phyloP scores from a whole-genome alignment of 1,139 yeast genomes.

The Starmera stellimalicola region DNA sequence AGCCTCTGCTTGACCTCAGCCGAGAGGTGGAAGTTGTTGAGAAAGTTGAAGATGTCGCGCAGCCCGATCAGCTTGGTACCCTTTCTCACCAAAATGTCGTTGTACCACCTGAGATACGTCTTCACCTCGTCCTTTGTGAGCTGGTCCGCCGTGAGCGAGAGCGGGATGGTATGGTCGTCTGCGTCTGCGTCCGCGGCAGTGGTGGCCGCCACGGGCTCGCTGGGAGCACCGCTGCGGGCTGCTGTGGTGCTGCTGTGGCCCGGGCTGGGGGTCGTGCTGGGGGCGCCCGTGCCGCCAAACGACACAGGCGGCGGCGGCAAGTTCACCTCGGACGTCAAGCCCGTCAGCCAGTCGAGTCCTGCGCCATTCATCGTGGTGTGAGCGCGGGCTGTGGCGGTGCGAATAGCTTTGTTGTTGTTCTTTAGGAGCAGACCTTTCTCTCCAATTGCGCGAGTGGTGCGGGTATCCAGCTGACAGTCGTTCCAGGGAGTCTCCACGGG shows the following conservation, averaged over 20 bases:
- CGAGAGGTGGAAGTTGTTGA: slow-evolving; percentile 50
- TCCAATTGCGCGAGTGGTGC: too few species aligned
- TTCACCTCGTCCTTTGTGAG: slow-evolving; percentile 55
- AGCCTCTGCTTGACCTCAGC: slow-evolving; percentile 34
- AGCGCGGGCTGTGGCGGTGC: not conserved
- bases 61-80: slow-evolving; percentile 47
- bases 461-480: too few species aligned
- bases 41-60: slow-evolving; percentile 53
- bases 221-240: too few species aligned
- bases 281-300: slow-evolving; percentile 22
- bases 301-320: slow-evolving; percentile 30
- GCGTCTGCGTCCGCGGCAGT: not conserved
- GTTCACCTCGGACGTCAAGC: slow-evolving; percentile 15
- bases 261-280: slow-evolving; percentile 14
- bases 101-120: slow-evolving; percentile 73
- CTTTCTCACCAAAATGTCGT: slow-evolving; percentile 51
- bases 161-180: slow-evolving; percentile 32
- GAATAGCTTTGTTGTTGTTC: not conserved
- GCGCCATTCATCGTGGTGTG: slow-evolving; percentile 22
- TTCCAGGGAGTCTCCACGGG: too few species aligned
- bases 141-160: slow-evolving; percentile 53
- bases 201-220: not conserved
- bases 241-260: slow-evolving; percentile 10
- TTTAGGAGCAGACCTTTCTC: not conserved
- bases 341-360: slow-evolving; percentile 36